Evolutionary conservation across 192 early-diverging fungal species (phyloP), one percentile per base, ranked within the genome.

Genomic region (Martensiomyces pterosporus): DNA sequence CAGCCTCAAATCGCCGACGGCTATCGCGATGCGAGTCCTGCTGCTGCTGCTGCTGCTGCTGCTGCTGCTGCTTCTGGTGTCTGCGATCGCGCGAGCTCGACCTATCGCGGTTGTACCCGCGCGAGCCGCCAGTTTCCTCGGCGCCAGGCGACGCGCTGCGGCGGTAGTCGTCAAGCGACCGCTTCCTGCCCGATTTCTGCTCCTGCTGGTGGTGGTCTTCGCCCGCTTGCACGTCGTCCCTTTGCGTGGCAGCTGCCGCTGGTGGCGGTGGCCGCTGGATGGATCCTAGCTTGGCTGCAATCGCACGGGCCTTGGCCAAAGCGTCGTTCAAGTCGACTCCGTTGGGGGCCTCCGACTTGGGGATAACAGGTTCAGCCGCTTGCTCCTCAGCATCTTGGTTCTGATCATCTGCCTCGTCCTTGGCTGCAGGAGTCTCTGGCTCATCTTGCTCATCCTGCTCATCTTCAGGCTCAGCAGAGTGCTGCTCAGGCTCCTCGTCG

Each of bases 221-320:
- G 29, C 6, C 12, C 6, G 29, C 6, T 8, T 32, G 29, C 29
- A 12, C 29, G 29, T 32, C 29, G 12, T 32, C 29, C 43, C 23
- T 4, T 17, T 10, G 38, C 35, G 16, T 17, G 35, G 15, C 26
- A 19, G 39, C 45, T 16, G 26, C 47, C 13, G 54, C 46, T n/a
- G 39, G 55, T 15, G 46, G 43, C 16, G 47, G 42, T 25, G 38
- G 76, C 42, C 32, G 64, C 42, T 49, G 61, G 33, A 54, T 62
- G 2, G 66, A 47, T 9, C 67, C 72, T 5, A 88, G 65, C 52
- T 83, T 81, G 13, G 84, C 85, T 24, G 90, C 90, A 42, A 89
- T 87, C 2, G 85, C 86, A 40, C 85, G 85, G 9, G 85, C 90
- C 54, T 84, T 85, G 40, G 83, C 79, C 40, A 92, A 43, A 1